Evolutionary conservation across 495 filamentous ascomycete species (phyloP).

Genomic region (Evernia prunastri): DNA sequence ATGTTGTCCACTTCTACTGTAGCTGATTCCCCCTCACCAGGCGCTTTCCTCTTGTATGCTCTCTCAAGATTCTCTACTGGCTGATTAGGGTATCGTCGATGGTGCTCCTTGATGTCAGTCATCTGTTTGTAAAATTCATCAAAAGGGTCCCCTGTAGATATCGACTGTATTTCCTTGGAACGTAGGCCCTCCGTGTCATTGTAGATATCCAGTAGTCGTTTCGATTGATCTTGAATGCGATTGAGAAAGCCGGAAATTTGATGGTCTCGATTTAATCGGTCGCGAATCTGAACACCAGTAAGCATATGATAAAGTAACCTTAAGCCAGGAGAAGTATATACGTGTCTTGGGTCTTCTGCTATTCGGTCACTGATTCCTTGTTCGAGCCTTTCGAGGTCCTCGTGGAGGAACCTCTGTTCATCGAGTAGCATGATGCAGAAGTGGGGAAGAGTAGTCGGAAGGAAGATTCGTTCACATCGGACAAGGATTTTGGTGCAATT

Average conservation of each 20-base stretch:
- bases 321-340: slow-evolving; percentile 38
- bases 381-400: slow-evolving; percentile 92
- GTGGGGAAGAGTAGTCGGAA: neutral
- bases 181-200: slow-evolving; percentile 64
- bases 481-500: no score
- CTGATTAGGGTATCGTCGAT: slow-evolving; percentile 87
- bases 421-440: slow-evolving; percentile 66
- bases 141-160: slow-evolving; percentile 82
- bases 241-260: slow-evolving; percentile 80
- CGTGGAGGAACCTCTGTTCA: slow-evolving; percentile 85
- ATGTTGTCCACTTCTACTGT: slow-evolving; percentile 71
- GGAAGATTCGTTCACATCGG: neutral
- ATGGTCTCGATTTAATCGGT: slow-evolving; percentile 80
- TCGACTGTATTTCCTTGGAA: slow-evolving; percentile 71
- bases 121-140: slow-evolving; percentile 89
- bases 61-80: slow-evolving; percentile 91
- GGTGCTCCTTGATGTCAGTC: slow-evolving; percentile 72
- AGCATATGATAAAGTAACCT: slow-evolving; percentile 23
- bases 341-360: slow-evolving; percentile 79
- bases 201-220: slow-evolving; percentile 76
- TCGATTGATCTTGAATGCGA: slow-evolving; percentile 79
- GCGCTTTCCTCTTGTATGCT: slow-evolving; percentile 72
- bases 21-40: slow-evolving; percentile 56
- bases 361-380: slow-evolving; percentile 87
- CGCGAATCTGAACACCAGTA: slow-evolving; percentile 59